A percentile compares a stretch with the other conserved stretches of the same genome.
phyloP scores from a whole-genome alignment of 257 asterid species.

The Solanum microdontum region DNA sequence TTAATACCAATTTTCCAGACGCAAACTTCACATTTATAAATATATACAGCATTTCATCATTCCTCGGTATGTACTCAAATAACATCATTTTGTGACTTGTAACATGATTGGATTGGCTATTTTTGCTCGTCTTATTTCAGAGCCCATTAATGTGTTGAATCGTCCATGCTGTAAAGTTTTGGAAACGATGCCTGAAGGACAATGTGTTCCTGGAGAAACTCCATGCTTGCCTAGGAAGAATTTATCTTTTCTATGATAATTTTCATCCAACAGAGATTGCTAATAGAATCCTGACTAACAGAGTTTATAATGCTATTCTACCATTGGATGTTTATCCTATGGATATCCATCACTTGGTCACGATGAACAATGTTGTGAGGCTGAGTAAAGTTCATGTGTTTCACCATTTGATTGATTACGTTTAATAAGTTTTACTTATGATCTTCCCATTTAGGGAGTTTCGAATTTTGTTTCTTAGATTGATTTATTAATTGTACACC shows the following conservation, averaged over 20 bases:
- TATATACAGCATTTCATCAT: conserved; percentile 24
- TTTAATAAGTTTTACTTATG: neutral
- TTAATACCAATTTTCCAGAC: conserved; percentile 13
- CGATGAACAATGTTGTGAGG: neutral
- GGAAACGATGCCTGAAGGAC: neutral
- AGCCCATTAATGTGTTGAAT: neutral
- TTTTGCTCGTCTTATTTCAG: neutral
- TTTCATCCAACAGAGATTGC: conserved; percentile 20
- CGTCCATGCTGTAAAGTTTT: conserved; percentile 23
- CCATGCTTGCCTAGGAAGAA: conserved; percentile 19
- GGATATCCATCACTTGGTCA: conserved; percentile 18
- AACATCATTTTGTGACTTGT: neutral
- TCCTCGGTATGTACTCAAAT: conserved; percentile 9
- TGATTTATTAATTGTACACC: neutral
- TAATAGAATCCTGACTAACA: neutral
- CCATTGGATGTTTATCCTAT: conserved; percentile 25
- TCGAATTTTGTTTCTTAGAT: neutral
- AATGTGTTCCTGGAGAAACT: neutral
- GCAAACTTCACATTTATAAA: conserved; percentile 41
- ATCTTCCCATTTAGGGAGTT: neutral
- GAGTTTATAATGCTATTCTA: conserved; percentile 10
- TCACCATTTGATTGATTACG: neutral
- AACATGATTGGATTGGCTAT: neutral
- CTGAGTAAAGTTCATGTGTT: neutral
- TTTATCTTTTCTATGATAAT: conserved; percentile 15